Evolutionary conservation across 1,139 yeast genomes (phyloP), one percentile per base, ranked within the genome.

Genomic region (Candida sp.): DNA sequence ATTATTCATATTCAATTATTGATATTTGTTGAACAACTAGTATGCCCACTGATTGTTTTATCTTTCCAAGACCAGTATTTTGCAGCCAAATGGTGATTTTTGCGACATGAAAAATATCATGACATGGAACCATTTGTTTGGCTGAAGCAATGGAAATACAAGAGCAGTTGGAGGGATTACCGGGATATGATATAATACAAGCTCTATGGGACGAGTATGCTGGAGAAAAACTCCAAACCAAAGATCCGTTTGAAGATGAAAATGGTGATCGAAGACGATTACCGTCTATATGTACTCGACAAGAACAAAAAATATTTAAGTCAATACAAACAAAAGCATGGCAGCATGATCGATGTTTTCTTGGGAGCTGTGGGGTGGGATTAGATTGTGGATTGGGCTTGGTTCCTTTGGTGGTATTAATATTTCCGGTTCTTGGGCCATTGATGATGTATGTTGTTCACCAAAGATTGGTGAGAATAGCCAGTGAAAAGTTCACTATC

Each of bases 361-460:
- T 87, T 53, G 95, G 95, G 1, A 84, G 91, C 50, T 85, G 83
- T 51, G 75, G 75, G 0, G 70, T 72, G 56, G 85, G 93, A 30
- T 65, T 86, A 57, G 90, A 86, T 64, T 70, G 88, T 57, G 91
- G 95, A 1, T 53, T 87, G 21, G 97, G 97, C 0, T 63, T 84
- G 55, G 91, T 85, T 0, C 90, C 95, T 2, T 43, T 84, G 15
- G 75, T 82, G 33, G 79, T 86, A 3, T 57, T 87, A 7, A 44
- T 90, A 2, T 55, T 69, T 46, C 98, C 98, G 0, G 84, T 79
- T 0, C 61, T 90, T 23, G 98, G 97, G 0, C 96, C 97, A 0
- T 50, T 83, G 3, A 55, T 83, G 42, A 87, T 89, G 90, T 91
- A 85, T 62, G 81, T 76, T 3, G 76, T 89, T 33, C 96, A 90